Evolutionary conservation across 208 protist genomes (phyloP), one percentile per base, ranked within the genome.

Genomic region (Acanthamoeba lenticulata): DNA sequence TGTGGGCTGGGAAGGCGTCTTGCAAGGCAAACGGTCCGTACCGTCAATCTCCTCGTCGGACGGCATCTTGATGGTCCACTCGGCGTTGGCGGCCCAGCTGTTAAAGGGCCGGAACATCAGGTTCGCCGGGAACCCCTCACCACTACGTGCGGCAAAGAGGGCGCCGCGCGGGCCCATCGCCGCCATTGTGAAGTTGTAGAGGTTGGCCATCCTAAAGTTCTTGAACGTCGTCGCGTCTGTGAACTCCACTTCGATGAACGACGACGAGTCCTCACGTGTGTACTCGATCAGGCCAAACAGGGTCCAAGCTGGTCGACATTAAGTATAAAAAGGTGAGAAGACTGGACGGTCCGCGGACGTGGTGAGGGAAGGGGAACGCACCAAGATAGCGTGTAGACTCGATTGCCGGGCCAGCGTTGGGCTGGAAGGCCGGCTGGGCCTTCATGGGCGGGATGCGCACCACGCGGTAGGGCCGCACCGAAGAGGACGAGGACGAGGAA

Each of bases 201-300:
- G 77, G 38, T 86, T 86, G 77, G 44, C 45, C 77, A 86, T 86
- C 77, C 77, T 86, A 15, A 86, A 86, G 77, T 86, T 86, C 77
- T 86, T 47, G 77, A 55, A 47, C 6, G 42, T 40, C 40, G 45
- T n/a, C 7, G 40, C 17, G 40, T 86, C 77, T 21, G 44, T 86
- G 32, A 86, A 86, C 77, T 86, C 77, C 13, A 86, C 77, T 17
- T 86, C 77, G 27, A 86, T 47, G 45, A 57, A 57, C 19, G 77
- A 86, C 21, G 77, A 57, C 15, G 77, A 57, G 24, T 13, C 27
- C 27, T 86, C 77, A 21, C 29, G 32, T 15, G 45, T 57, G n/a
- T 21, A 55, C 44, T 86, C n/a, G 7, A 86, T 86, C 77, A 86
- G 15, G 1, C 77, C 77, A 57, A 86, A 86, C 17, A 86, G 77